Conservation (phyloP, 768 basidiomycete genomes). For the Suillus hirtellus region DNA sequence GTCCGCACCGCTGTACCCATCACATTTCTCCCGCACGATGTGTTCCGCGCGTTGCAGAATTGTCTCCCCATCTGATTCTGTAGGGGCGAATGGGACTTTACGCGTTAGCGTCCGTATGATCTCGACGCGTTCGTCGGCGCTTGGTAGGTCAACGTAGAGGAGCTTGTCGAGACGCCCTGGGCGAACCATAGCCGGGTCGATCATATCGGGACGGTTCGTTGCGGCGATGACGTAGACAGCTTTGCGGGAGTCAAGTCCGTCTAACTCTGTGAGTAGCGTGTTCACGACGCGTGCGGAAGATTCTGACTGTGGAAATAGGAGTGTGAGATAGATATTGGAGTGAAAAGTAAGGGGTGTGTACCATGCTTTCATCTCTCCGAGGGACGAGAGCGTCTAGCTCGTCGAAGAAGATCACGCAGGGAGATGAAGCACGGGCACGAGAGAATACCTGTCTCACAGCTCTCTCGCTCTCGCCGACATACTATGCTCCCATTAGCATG, state of each 20-base stretch:
- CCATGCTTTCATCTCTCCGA: conserved; percentile 84
- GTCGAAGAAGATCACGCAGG: conserved; percentile 95
- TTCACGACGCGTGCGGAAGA: conserved; percentile 90
- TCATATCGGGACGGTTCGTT: conserved; percentile 95
- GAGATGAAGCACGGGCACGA: conserved; percentile 88
- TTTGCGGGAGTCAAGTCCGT: conserved; percentile 85
- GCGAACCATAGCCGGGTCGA: conserved; percentile 97
- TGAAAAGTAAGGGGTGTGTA: conserved; percentile 37
- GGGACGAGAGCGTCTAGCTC: conserved; percentile 93
- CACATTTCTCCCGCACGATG: conserved; percentile 65
- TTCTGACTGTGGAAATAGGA: conserved; percentile 61
- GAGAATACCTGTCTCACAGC: conserved; percentile 95
- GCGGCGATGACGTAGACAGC: conserved; percentile 93
- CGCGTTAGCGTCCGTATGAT: conserved; percentile 77
- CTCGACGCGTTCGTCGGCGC: conserved; percentile 71
- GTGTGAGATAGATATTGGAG: not conserved
- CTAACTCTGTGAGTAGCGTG: conserved; percentile 91
- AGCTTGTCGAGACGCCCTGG: conserved; percentile 94
- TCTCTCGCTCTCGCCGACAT: conserved; percentile 95
- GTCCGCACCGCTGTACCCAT: conserved; percentile 93
- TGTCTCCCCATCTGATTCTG: conserved; percentile 25
- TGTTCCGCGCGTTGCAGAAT: conserved; percentile 34
- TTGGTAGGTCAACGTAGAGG: conserved; percentile 88
- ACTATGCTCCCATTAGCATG: conserved; percentile 46
- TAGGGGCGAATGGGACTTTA: conserved; percentile 61